phyloP scores from a whole-genome alignment of 495 filamentous ascomycete genomes.

The Trichodelitschia bisporula region DNA sequence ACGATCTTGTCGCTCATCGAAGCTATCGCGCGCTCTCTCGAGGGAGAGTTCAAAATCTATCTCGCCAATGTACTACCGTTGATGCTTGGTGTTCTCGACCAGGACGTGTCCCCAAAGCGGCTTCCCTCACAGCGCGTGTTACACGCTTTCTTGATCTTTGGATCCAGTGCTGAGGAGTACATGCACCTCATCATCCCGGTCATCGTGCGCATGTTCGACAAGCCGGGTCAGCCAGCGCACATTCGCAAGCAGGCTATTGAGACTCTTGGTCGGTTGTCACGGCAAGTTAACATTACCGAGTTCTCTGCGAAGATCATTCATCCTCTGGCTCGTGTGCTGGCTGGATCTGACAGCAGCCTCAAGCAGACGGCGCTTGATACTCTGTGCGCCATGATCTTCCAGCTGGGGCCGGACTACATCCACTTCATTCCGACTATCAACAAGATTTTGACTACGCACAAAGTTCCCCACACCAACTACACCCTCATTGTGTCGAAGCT shows the following conservation, averaged over 20 bases:
- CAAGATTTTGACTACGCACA: constrained; percentile 33
- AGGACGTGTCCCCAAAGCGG: constrained; percentile 44
- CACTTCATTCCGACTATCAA: constrained; percentile 82
- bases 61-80: constrained; percentile 67
- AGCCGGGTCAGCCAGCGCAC: constrained; percentile 44
- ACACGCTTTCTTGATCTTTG: constrained; percentile 87
- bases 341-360: constrained; percentile 40
- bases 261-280: constrained; percentile 77
- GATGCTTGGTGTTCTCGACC: constrained; percentile 84
- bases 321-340: constrained; percentile 57
- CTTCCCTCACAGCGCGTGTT: constrained; percentile 71
- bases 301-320: constrained; percentile 90
- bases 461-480: constrained; percentile 68
- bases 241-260: constrained; percentile 80
- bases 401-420: constrained; percentile 82
- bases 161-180: constrained; percentile 88
- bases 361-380: constrained; percentile 81
- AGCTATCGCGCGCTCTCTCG: constrained; percentile 72
- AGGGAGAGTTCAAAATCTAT: constrained; percentile 93
- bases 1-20: constrained; percentile 84
- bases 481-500: constrained; percentile 74
- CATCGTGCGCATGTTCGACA: constrained; percentile 83
- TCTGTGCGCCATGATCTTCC: constrained; percentile 81
- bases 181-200: constrained; percentile 97
- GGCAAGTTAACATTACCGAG: constrained; percentile 92